phyloP scores from a whole-genome alignment of 306 rosid genomes.

The Phaseolus lunatus region DNA sequence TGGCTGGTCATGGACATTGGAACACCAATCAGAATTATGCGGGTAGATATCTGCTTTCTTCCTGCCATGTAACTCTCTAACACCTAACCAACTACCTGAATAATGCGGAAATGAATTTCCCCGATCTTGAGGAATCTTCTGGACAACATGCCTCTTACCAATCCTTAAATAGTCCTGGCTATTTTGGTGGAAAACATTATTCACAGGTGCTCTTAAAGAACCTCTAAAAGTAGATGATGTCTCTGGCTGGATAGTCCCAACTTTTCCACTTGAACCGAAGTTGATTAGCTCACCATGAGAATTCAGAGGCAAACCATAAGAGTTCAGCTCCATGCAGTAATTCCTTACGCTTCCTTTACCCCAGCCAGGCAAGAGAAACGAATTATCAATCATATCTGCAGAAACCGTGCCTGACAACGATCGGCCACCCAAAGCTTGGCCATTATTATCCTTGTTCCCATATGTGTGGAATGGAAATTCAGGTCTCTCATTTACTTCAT shows the following conservation, averaged over 20 bases:
- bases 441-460: conserved; percentile 39
- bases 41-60: conserved; percentile 52
- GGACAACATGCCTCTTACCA: conserved; percentile 48
- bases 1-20: conserved; percentile 43
- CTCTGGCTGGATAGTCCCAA: conserved; percentile 47
- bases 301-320: conserved; percentile 77
- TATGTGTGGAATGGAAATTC: conserved; percentile 47
- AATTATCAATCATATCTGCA: conserved; percentile 45
- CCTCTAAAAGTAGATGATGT: conserved; percentile 47
- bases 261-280: conserved; percentile 57
- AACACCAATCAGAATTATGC: conserved; percentile 56
- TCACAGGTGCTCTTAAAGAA: conserved; percentile 52
- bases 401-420: conserved; percentile 42
- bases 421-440: conserved; percentile 43
- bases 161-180: conserved; percentile 50
- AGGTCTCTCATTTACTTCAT: conserved; percentile 50
- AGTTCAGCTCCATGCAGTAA: conserved; percentile 49
- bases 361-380: conserved; percentile 45
- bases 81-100: conserved; percentile 67
- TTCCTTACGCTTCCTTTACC: conserved; percentile 52
- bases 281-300: conserved; percentile 78
- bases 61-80: conserved; percentile 52
- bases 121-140: conserved; percentile 51
- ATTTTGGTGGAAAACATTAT: conserved; percentile 39
- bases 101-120: conserved; percentile 56